Conservation (phyloP, 2,329 filamentous ascomycete species). For the Verticillium nonalfalfae region DNA sequence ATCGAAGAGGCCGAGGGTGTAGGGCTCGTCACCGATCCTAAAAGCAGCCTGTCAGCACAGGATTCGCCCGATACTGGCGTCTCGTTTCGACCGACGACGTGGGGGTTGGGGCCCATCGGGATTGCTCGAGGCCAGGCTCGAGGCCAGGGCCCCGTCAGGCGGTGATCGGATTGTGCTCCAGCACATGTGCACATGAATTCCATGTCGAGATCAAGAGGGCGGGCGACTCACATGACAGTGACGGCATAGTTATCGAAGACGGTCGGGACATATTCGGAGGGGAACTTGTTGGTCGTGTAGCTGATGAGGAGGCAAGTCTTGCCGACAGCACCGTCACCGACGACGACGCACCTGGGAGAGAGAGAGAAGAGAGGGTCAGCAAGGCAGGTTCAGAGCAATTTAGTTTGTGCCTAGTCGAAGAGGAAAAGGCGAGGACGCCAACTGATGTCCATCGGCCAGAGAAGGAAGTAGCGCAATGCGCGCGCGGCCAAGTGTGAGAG, state of each 20-base stretch:
- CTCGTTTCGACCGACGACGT: no score
- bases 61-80: no score
- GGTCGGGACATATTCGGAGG: constrained; percentile 98
- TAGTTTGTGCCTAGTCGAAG: background rate
- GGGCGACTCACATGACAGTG: constrained; percentile 85
- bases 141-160: no score
- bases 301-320: constrained; percentile 99
- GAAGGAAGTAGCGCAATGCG: background rate
- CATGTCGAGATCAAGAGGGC: constrained; percentile 3
- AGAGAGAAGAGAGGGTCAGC: background rate
- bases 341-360: constrained; percentile 79
- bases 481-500: constrained; percentile 1
- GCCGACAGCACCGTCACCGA: constrained; percentile 97
- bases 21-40: constrained; percentile 98
- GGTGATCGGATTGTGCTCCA: background rate
- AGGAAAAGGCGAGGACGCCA: background rate
- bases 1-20: constrained; percentile 95
- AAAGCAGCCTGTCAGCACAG: constrained; percentile 1
- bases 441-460: background rate
- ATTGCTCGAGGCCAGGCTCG: no score
- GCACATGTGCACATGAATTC: background rate
- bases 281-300: constrained; percentile 99
- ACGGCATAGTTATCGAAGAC: constrained; percentile 99
- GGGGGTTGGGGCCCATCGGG: no score
- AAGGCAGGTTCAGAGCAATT: background rate